phyloP scores from a whole-genome alignment of 129 eudicot species.

The Ambrosia trifida region DNA sequence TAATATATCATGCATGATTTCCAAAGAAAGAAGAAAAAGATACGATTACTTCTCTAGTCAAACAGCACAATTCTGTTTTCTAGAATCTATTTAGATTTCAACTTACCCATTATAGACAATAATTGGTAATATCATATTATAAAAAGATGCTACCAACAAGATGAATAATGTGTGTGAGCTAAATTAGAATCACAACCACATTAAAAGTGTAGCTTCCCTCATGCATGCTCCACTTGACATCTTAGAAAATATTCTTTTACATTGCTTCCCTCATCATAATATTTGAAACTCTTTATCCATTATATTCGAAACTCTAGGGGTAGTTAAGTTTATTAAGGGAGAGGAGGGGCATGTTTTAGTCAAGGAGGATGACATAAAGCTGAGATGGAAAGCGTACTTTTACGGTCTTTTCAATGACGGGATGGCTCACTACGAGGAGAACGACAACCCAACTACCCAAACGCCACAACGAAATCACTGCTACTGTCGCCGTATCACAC shows the following conservation, averaged over 20 bases:
- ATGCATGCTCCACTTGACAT: conserved; percentile 15
- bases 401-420: too few species aligned
- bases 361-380: too few species aligned
- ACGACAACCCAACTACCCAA: too few species aligned
- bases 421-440: too few species aligned
- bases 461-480: too few species aligned
- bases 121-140: conserved; percentile 18
- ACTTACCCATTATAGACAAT: conserved; percentile 18
- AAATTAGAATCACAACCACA: too few species aligned
- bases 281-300: conserved; percentile 2
- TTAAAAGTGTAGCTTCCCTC: neutral
- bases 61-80: conserved; percentile 19
- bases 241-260: neutral
- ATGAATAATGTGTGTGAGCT: neutral
- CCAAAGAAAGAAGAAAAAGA: conserved; percentile 3
- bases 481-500: too few species aligned
- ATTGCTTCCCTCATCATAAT: neutral
- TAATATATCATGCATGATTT: too few species aligned
- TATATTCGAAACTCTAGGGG: neutral
- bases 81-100: conserved; percentile 18
- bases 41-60: conserved; percentile 19
- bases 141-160: conserved; percentile 27
- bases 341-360: too few species aligned
- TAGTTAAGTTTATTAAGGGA: too few species aligned
- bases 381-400: too few species aligned